These are phyloP conservation scores for Alectoria sarmentosa DNA, from an alignment of 495 filamentous ascomycete genomes.

Conservation along the genomic window DNA sequence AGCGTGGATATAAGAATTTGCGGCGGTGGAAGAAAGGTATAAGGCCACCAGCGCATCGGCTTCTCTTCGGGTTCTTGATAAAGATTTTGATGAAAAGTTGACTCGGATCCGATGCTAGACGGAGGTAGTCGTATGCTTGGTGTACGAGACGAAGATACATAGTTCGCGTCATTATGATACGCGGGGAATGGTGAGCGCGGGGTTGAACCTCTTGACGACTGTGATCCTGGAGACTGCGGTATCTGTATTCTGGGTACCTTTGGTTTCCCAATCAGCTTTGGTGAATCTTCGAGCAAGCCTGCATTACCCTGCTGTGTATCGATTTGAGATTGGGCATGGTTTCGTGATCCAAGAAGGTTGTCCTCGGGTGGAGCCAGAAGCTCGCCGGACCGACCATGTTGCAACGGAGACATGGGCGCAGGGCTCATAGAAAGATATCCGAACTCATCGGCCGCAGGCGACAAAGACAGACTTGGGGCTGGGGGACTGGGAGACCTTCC, in stretches of 20 bases:
- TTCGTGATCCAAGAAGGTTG: conserved; percentile 7
- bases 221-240: conserved; percentile 21
- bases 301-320: conserved; percentile 3
- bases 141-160: conserved; percentile 37
- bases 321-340: conserved; percentile 1
- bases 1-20: conserved; percentile 63
- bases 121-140: conserved; percentile 48
- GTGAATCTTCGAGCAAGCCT: conserved; percentile 12
- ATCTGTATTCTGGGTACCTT: conserved; percentile 20
- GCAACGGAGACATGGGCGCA: conserved; percentile 18
- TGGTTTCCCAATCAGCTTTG: conserved; percentile 9
- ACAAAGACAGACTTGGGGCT: conserved; percentile 20
- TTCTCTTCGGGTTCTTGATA: conserved; percentile 28
- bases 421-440: conserved; percentile 25
- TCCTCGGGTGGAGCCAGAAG: conserved; percentile 23
- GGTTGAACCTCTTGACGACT: conserved; percentile 26
- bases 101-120: conserved; percentile 46
- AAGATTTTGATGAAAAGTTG: conserved; percentile 23
- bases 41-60: conserved; percentile 63
- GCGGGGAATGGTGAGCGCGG: conserved; percentile 45
- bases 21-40: conserved; percentile 60
- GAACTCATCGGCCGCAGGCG: conserved; percentile 18
- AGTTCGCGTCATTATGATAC: conserved; percentile 41
- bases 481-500: conserved; percentile 16
- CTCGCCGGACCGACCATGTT: conserved; percentile 15